Evolutionary conservation across 2,329 filamentous ascomycete species (phyloP).

Genomic region (Penicillium sp.): DNA sequence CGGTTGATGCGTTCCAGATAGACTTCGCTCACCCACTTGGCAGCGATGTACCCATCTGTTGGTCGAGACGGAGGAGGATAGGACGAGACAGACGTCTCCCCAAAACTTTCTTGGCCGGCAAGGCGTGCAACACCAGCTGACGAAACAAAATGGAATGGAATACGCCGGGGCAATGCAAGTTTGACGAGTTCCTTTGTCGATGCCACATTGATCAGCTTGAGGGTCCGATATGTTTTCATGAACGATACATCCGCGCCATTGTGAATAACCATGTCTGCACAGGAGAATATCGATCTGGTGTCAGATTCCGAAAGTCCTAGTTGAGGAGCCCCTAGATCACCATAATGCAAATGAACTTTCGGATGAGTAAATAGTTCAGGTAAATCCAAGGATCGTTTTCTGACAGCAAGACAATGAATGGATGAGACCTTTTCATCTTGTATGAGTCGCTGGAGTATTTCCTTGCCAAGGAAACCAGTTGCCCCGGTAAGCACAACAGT

Average conservation of each 20-base stretch:
- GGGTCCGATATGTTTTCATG: conserved; percentile 31
- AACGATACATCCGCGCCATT: conserved; percentile 31
- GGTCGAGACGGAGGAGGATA: conserved; percentile 30
- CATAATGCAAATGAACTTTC: conserved; percentile 17
- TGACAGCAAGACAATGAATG: conserved; percentile 20
- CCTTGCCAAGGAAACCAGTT: conserved; percentile 24
- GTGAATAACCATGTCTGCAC: conserved; percentile 26
- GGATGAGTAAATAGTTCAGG: conserved; percentile 14
- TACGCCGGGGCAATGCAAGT: conserved; percentile 20
- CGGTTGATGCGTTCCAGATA: conserved; percentile 34
- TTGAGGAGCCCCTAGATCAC: conserved; percentile 14
- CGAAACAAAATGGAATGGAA: conserved; percentile 37
- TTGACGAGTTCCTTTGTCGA: conserved; percentile 28
- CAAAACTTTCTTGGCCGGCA: conserved; percentile 13
- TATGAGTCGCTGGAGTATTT: conserved; percentile 16
- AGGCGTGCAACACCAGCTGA: conserved; percentile 23
- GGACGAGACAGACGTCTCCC: conserved; percentile 14
- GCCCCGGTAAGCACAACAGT: conserved; percentile 20
- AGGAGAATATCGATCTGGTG: conserved; percentile 15
- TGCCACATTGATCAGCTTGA: conserved; percentile 30
- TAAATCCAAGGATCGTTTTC: conserved; percentile 3
- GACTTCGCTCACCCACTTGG: conserved; percentile 44
- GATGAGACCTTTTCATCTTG: conserved; percentile 9
- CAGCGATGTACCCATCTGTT: conserved; percentile 38
- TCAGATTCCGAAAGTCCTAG: conserved; percentile 18